These are phyloP conservation scores for Phellopilus nigrolimitatus DNA, from an alignment of 1,284 basidiomycete species.

Conservation along the genomic window DNA sequence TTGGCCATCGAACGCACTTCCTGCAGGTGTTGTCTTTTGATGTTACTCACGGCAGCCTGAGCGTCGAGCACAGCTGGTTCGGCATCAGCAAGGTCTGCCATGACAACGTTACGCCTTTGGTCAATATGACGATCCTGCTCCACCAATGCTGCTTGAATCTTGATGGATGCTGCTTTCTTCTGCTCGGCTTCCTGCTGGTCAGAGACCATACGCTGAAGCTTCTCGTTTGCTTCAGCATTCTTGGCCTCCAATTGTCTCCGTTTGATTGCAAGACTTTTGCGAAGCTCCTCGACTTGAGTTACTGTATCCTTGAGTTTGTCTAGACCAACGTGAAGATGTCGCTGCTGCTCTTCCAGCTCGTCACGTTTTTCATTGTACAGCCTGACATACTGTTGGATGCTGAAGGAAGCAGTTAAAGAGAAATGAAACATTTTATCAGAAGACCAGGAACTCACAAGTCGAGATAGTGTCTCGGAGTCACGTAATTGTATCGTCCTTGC, in stretches of 20 bases:
- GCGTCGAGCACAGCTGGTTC: constrained; percentile 97
- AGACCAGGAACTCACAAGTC: constrained; percentile 82
- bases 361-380: constrained; percentile 98
- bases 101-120: constrained; percentile 84
- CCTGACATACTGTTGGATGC: constrained; percentile 97
- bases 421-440: constrained; percentile 19
- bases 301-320: constrained; percentile 97
- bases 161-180: constrained; percentile 94
- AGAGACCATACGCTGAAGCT: constrained; percentile 95
- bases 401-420: constrained; percentile 30
- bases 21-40: constrained; percentile 94
- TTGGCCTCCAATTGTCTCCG: constrained; percentile 91
- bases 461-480: constrained; percentile 97
- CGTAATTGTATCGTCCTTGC: constrained; percentile 92
- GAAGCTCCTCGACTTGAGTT: constrained; percentile 91
- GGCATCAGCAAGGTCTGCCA: constrained; percentile 94
- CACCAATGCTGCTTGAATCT: constrained; percentile 91
- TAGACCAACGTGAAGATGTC: constrained; percentile 96
- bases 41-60: constrained; percentile 92
- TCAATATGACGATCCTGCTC: constrained; percentile 90
- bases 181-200: constrained; percentile 99
- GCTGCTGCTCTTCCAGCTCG: constrained; percentile 97
- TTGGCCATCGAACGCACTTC: constrained; percentile 99
- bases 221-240: constrained; percentile 93
- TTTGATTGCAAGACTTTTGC: constrained; percentile 94